A percentile compares a stretch with the other conserved stretches of the same genome.
Conservation (phyloP, 768 basidiomycete species). For the Amanita exitialis region DNA sequence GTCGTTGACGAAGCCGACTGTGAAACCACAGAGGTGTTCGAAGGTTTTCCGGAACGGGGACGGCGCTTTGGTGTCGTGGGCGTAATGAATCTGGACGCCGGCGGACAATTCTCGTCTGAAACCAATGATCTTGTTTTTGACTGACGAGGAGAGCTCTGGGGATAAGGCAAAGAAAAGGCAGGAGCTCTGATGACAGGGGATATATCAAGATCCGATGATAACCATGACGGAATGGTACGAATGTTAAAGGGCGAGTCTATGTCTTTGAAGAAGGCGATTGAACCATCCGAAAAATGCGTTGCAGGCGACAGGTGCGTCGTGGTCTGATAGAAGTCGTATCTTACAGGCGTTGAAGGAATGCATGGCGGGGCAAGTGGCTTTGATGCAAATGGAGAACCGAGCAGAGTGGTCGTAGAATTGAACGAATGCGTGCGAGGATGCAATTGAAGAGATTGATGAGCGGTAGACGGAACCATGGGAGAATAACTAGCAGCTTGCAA, state of each 20-base stretch:
- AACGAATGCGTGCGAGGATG: constrained; percentile 1
- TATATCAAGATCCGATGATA: constrained; percentile 15
- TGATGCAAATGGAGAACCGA: constrained; percentile 8
- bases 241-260: constrained; percentile 4
- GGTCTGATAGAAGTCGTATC: background rate
- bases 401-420: constrained; percentile 6
- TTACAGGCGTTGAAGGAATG: constrained; percentile 3
- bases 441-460: background rate
- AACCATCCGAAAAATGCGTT: background rate
- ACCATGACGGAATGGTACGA: background rate
- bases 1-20: background rate
- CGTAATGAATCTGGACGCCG: background rate
- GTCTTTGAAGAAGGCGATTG: constrained; percentile 3
- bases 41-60: background rate
- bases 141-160: background rate
- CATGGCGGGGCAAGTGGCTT: constrained; percentile 1
- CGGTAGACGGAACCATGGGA: background rate
- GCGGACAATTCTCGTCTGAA: background rate
- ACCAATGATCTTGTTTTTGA: background rate
- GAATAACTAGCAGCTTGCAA: constrained; percentile 1
- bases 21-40: background rate
- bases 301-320: background rate
- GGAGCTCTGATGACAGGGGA: constrained; percentile 21
- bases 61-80: constrained; percentile 1
- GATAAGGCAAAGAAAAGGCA: background rate